Conservation (phyloP, 257 asterid genomes). For the Dorcoceras hygrometricum region DNA sequence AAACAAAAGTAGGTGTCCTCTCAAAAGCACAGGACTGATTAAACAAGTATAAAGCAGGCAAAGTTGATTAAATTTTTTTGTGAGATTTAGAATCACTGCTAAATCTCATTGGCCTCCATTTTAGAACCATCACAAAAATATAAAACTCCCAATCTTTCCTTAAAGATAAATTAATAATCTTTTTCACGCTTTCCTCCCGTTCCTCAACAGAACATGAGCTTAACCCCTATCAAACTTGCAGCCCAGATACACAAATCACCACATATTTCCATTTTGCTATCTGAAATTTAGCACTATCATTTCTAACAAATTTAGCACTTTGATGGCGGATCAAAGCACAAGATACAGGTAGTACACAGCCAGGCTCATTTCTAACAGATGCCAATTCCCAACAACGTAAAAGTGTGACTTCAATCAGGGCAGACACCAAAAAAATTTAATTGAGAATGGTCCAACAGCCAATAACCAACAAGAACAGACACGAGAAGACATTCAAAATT, state of each 20-base stretch:
- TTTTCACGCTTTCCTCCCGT: neutral
- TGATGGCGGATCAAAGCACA: too few species aligned
- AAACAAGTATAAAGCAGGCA: constrained; percentile 14
- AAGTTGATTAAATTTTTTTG: constrained; percentile 12
- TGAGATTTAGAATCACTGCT: constrained; percentile 27
- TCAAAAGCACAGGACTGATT: constrained; percentile 24
- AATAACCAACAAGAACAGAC: too few species aligned
- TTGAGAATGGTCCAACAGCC: too few species aligned
- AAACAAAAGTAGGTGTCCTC: constrained; percentile 21
- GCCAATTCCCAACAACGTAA: too few species aligned
- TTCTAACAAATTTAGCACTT: too few species aligned
- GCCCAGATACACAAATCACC: neutral
- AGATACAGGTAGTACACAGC: too few species aligned
- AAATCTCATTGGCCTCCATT: constrained; percentile 59
- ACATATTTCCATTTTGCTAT: neutral
- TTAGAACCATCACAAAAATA: constrained; percentile 20
- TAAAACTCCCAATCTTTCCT: constrained; percentile 32
- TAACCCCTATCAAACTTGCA: neutral
- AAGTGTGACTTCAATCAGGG: too few species aligned
- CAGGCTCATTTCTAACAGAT: too few species aligned
- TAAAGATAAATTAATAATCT: neutral
- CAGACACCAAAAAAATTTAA: too few species aligned
- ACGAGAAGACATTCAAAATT: too few species aligned
- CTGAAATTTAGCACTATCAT: neutral
- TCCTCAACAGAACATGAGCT: neutral